A percentile compares a stretch with the other conserved stretches of the same genome.
phyloP scores from a whole-genome alignment of 176 grass and related monocot species.

The Oryza longistaminata region DNA sequence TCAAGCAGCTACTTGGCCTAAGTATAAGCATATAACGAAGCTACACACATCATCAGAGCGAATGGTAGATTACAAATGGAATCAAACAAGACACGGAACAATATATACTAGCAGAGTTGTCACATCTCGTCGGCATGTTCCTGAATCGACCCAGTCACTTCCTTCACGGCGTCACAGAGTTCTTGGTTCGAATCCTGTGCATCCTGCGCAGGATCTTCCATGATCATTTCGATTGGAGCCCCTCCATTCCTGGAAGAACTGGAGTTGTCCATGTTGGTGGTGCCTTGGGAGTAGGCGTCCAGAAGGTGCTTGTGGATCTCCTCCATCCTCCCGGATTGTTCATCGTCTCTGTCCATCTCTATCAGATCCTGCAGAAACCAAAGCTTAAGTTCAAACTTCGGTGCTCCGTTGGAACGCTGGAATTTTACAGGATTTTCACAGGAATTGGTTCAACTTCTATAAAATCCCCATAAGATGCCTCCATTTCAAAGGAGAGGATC shows the following conservation, averaged over 20 bases:
- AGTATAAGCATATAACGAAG: background rate
- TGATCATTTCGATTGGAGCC: constrained; percentile 25
- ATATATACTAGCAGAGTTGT: background rate
- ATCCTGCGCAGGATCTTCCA: background rate
- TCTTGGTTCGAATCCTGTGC: background rate
- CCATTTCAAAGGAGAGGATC: background rate
- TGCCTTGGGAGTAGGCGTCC: constrained; percentile 60
- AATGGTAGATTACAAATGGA: background rate
- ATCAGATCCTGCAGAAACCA: constrained; percentile 69
- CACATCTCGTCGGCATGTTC: background rate
- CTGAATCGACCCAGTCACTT: background rate
- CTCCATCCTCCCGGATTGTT: constrained; percentile 70
- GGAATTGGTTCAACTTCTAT: too few species aligned
- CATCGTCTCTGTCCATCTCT: constrained; percentile 88
- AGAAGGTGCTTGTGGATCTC: constrained; percentile 83
- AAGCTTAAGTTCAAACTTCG: background rate
- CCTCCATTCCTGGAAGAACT: background rate
- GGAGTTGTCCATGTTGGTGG: background rate
- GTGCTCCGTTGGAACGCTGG: too few species aligned
- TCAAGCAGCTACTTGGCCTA: background rate
- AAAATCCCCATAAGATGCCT: too few species aligned
- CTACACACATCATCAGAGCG: background rate
- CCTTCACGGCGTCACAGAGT: background rate
- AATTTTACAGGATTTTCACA: too few species aligned
- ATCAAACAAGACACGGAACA: background rate